These are phyloP conservation scores for Phyllostachys edulis DNA, from an alignment of 176 grass and related monocot species.

Conservation along the genomic window DNA sequence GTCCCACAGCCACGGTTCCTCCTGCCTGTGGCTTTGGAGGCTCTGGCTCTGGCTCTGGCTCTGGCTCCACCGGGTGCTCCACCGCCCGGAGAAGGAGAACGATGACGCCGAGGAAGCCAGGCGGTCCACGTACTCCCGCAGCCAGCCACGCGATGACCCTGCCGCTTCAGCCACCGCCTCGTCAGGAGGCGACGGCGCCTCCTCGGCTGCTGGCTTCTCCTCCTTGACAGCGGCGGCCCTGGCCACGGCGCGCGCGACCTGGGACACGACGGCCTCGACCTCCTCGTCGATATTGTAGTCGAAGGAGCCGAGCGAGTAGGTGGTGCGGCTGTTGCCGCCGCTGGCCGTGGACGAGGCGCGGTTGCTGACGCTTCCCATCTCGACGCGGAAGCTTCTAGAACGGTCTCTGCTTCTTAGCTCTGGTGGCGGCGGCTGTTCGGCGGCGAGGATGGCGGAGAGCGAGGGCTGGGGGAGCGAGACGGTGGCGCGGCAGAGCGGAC, in stretches of 20 bases:
- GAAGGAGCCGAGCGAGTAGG: slow-evolving; percentile 82
- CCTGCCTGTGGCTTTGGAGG: slow-evolving; percentile 17
- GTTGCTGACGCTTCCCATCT: slow-evolving; percentile 87
- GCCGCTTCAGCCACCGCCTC: slow-evolving; percentile 61
- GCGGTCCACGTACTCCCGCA: slow-evolving; percentile 78
- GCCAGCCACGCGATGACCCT: slow-evolving; percentile 58
- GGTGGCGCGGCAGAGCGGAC: slow-evolving; percentile 86
- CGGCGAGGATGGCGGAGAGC: slow-evolving; percentile 45
- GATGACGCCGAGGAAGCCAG: slow-evolving; percentile 56
- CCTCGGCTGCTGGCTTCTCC: slow-evolving; percentile 14
- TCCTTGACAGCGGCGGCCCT: slow-evolving; percentile 20
- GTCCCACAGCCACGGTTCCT: slow-evolving; percentile 72
- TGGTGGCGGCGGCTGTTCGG: not conserved
- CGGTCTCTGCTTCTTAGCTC: not conserved
- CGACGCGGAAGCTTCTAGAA: slow-evolving; percentile 58
- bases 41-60: not conserved
- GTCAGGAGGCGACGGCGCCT: slow-evolving; percentile 34
- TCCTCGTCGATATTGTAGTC: slow-evolving; percentile 91
- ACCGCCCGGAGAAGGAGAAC: slow-evolving; percentile 51
- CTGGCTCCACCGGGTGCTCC: slow-evolving; percentile 60
- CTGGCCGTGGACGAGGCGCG: slow-evolving; percentile 25
- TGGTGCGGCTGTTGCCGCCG: slow-evolving; percentile 37
- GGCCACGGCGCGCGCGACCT: slow-evolving; percentile 22
- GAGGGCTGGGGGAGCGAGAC: slow-evolving; percentile 51
- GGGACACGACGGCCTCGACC: slow-evolving; percentile 74